Evolutionary conservation across 345 rosid genomes (phyloP), one percentile per base, ranked within the genome.

Genomic region (Brassica rapa): DNA sequence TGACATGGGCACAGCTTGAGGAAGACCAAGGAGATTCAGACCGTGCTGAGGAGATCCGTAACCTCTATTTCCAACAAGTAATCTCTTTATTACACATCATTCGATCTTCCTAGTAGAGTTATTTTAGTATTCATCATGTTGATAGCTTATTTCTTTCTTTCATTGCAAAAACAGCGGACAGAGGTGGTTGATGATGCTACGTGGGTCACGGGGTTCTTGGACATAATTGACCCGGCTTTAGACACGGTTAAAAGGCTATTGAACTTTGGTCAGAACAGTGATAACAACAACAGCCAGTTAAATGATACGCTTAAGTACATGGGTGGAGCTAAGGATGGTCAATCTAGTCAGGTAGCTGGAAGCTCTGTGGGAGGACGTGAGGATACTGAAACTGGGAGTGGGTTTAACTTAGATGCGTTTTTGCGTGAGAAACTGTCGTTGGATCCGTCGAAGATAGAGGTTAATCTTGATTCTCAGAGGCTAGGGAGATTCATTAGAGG

Each of bases 1-100:
- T 91, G 98, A 92, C 98, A 72, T 95, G 97, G 99, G 99, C 97
- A 76, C 76, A 89, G 60, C 77, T 95, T 76, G 99, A 95, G 89
- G 99, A 95, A 74, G 94, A 89, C 68, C 97, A 95, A 83, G 99
- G 99, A 64, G 92, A 95, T 68, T 46, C 90, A 2, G 86, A 87
- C 57, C 96, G 99, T 1, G 97, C 99, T 41, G 99, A 95, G 84
- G 98, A 95, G 81, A 95, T 95, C 21, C 96, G 97, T 4, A 80
- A 91, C 83, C 91, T 91, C 63, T 95, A 92, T 75, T 95, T 91
- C 88, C 98, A 89, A 79, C 99, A 95, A 91, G 99, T 95, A 70
- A 51, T 41, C 49, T 33, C 32, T 35, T 61, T 64, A 0, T 6
- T 64, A 63, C 57, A 56, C 30, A 70, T 35, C 3, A 12, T 33